These are phyloP conservation scores for Morella rubra DNA, from an alignment of 306 rosid genomes.

Conservation along the genomic window DNA sequence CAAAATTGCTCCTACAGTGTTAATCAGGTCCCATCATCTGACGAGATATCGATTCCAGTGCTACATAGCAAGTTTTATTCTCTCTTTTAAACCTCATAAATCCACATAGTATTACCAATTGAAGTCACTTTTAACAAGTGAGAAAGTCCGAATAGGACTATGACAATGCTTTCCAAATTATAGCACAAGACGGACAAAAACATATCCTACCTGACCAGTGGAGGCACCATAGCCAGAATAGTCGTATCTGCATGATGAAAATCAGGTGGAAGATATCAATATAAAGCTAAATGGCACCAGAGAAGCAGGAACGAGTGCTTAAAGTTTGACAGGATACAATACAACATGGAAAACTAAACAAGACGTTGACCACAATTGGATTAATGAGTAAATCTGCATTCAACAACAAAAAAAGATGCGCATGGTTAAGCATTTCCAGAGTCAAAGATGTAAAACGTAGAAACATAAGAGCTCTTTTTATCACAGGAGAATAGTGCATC, in stretches of 20 bases:
- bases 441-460: neutral
- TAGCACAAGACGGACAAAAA: constrained; percentile 7
- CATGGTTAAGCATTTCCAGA: neutral
- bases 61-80: neutral
- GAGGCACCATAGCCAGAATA: constrained; percentile 99
- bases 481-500: neutral
- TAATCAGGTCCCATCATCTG: neutral
- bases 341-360: neutral
- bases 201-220: constrained; percentile 77
- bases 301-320: constrained; percentile 1
- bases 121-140: neutral
- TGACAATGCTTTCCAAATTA: constrained; percentile 5
- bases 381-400: too few relatives aligned
- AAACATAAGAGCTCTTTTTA: too few relatives aligned
- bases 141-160: constrained; percentile 2
- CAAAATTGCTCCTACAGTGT: neutral
- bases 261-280: constrained; percentile 27
- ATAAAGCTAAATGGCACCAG: constrained; percentile 12
- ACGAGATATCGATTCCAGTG: neutral
- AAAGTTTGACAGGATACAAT: too few relatives aligned
- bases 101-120: neutral
- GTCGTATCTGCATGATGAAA: constrained; percentile 76
- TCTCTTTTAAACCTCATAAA: neutral
- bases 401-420: too few relatives aligned
- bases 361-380: neutral